Base-by-base conservation (phyloP, 805 yeast species). In the Ogataea paraovalis region DNA sequence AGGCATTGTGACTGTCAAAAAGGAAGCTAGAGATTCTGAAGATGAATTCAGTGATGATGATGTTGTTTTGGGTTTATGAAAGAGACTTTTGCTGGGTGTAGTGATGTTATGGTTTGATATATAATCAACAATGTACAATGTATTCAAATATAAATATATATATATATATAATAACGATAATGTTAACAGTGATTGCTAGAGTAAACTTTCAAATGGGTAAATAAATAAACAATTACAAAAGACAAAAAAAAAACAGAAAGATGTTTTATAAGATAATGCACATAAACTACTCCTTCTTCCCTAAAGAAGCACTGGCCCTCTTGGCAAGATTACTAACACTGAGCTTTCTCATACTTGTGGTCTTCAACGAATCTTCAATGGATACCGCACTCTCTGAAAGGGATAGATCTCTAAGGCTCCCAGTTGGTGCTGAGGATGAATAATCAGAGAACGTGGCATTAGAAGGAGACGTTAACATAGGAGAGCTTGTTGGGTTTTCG, bases 1-100 rank as follows among this genome's bases (percentile, higher is more conserved):
- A n/a, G n/a, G n/a, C n/a, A 46, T 10, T n/a, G 28, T 45, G 14
- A 25, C 12, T 10, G 52, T 53, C 7, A 51, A 52, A 19, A 41
- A 49, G 18, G 55, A 51, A 25, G 48, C 39, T 4, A 22, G 27
- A 1, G 41, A 41, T 5, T 50, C 48, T 4, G 55, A 52, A 20
- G 59, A 57, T 39, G 57, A 54, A 3, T 57, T 57, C 28, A 56
- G 59, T 44, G 61, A 57, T 39, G 59, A 57, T 34, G 60, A 56
- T 2, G 14, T 52, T 5, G 55, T 46, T 20, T 27, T 53, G 12
- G 34, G 34, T 7, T 30, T 30, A 30, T 30, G 34, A 30, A 5
- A 30, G 12, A n/a, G n/a, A n/a, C n/a, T n/a, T n/a, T n/a, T n/a
- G n/a, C n/a, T n/a, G n/a, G 7, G 10, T 25, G 7, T 7, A 25